A percentile compares a stretch with the other conserved stretches of the same genome.
These are phyloP conservation scores for Adenanthera pavonina DNA, from an alignment of 306 rosid genomes.

Conservation along the genomic window DNA sequence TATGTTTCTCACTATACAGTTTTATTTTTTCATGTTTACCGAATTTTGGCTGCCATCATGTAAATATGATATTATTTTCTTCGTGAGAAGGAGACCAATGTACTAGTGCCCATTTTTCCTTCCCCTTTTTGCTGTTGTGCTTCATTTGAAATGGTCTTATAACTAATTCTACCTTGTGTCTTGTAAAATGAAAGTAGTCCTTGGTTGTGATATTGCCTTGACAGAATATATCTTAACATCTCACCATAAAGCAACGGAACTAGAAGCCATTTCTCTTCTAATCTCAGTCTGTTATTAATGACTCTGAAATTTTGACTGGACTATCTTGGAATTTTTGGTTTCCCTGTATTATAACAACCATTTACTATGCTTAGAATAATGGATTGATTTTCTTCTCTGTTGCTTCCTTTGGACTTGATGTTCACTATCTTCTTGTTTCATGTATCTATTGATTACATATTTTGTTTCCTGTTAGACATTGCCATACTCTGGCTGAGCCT, in stretches of 20 bases:
- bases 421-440: background rate
- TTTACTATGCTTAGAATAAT: background rate
- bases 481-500: background rate
- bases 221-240: background rate
- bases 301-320: background rate
- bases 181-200: background rate
- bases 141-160: constrained; percentile 21
- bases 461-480: background rate
- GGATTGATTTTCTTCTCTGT: background rate
- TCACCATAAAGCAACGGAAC: background rate
- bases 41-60: constrained; percentile 21
- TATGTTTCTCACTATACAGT: constrained; percentile 4
- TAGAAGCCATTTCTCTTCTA: constrained; percentile 9
- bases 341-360: background rate
- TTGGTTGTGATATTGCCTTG: constrained; percentile 28
- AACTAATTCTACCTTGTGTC: background rate
- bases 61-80: constrained; percentile 10
- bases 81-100: constrained; percentile 9
- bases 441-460: constrained; percentile 18
- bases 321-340: constrained; percentile 21
- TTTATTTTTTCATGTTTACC: constrained; percentile 6
- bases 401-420: constrained; percentile 18
- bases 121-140: background rate
- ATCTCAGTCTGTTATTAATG: constrained; percentile 4
- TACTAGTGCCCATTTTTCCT: constrained; percentile 10